Percentiles rank a stretch among this genome's conserved stretches.
Evolutionary conservation across 192 early-diverging fungal genomes (phyloP).

Genomic region (Linnemannia schmuckeri): DNA sequence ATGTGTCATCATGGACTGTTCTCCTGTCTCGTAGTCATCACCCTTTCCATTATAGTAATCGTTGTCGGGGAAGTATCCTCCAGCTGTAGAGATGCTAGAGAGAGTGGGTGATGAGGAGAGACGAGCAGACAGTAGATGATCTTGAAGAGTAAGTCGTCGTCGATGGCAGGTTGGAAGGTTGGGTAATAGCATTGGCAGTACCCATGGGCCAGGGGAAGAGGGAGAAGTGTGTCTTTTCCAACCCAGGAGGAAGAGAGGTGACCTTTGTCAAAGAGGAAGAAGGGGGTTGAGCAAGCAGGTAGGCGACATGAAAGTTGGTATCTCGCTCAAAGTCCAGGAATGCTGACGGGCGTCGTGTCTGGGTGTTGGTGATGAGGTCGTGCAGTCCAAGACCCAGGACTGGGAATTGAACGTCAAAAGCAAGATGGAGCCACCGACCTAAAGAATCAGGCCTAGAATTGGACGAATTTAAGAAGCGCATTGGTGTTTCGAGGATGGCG

Average conservation of each 20-base stretch:
- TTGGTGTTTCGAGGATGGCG: not conserved
- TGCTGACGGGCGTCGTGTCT: not conserved
- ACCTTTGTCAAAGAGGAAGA: not conserved
- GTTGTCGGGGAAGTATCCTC: not conserved
- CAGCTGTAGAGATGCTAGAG: not conserved
- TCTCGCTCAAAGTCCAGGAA: not conserved
- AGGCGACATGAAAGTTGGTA: not conserved
- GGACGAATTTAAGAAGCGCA: not conserved
- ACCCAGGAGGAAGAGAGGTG: not conserved
- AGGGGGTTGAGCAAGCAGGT: not conserved
- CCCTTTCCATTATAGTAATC: not conserved
- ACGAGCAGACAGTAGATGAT: not conserved
- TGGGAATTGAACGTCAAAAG: not conserved
- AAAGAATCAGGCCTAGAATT: not conserved
- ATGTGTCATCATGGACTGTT: not conserved
- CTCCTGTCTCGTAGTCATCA: not conserved
- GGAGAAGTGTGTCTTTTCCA: not conserved
- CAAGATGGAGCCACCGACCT: not conserved
- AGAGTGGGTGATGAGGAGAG: not conserved
- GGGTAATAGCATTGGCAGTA: not conserved
- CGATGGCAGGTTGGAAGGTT: not conserved
- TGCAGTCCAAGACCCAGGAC: not conserved
- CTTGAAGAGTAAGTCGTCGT: not conserved
- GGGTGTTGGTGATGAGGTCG: not conserved
- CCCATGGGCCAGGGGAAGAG: not conserved